Evolutionary conservation across 306 rosid genomes (phyloP), one percentile per base, ranked within the genome.

Genomic region (Calophaca sinica): DNA sequence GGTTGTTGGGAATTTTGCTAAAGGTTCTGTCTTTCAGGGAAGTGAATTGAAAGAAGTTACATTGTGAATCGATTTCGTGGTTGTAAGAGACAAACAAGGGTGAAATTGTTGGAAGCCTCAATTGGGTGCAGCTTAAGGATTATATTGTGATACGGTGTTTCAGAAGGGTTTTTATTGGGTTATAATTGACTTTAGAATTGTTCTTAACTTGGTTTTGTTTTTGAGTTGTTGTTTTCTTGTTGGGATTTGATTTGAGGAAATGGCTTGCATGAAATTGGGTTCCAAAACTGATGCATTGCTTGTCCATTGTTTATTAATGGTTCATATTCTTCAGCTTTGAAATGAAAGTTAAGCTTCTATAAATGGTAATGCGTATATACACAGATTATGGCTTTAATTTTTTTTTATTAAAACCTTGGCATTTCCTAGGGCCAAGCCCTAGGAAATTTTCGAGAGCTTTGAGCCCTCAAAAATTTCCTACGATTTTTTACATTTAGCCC

Each of bases 31-130:
- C 79, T 86, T 80, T 70, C 68, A 68, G 75, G 20, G 45, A 62
- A 39, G 63, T 68, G 79, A 62, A 58, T 45, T 55, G 77, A 45
- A 55, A 86, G 77, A 44, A 80, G 81, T 85, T 83, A 41, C 91
- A 90, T 90, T 93, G 84, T 76, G 81, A 70, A 60, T 78, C 46
- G 44, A 72, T 83, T 20, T 20, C 26, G 26, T 20, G 26, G n/a
- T n/a, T n/a, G n/a, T n/a, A n/a, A n/a, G n/a, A n/a, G n/a, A n/a
- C n/a, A n/a, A n/a, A 60, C 62, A 61, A 62, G 49, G 33, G 52
- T 20, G 26, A 20, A 20, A 20, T 20, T 20, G 26, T 20, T 68
- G 70, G 63, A 64, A 76, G 45, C 41, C 26, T 62, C 59, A 6
- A 39, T 66, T 59, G 26, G 57, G 26, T 20, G 26, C 26, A 0